Evolutionary conservation across 176 grass and related monocot species (phyloP), one percentile per base, ranked within the genome.

Genomic region (Rhynchospora tenuis): DNA sequence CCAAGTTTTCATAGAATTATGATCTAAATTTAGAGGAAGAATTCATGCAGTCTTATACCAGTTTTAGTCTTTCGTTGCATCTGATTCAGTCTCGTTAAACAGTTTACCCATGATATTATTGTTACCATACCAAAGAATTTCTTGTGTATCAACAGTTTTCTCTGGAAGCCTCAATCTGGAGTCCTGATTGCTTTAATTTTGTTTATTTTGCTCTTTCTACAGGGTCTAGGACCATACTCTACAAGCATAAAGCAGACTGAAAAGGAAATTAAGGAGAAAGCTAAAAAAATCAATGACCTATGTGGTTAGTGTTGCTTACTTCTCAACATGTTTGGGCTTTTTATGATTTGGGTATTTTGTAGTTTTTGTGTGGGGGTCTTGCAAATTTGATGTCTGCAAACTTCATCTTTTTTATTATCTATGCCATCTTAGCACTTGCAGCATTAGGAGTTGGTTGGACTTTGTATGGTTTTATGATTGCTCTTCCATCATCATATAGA

Each of bases 191-290:
- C 83, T 89, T 28, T 72, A 80, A 70, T 26, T 77, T 47, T 77
- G n/a, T 4, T 26, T 51, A 44, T 84, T 44, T 54, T 62, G 42
- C 60, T 87, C 33, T 23, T 27, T 61, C 77, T 83, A 38, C 85
- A 97, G 94, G 94, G 94, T 11, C 85, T 97, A 57, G 92, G 92
- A 19, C 94, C 94, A 9, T 97, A 97, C 85, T 97, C 94, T 47
- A 87, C 83, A 26, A 97, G 83, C 81, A 94, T 94, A 7, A 94
- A 97, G 89, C 92, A 86, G 78, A 91, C 73, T 0, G 94, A 97
- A 85, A 97, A 97, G 89, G 94, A 97, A 78, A 97, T 97, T 27
- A 97, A 97, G 56, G 94, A 94, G 9, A 81, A 91, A 83, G 87
- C 90, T 15, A 97, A 97, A 86, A 92, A 89, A 20, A 94, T 97